A percentile compares a stretch with the other conserved stretches of the same genome.
These are phyloP conservation scores for Fusarium torreyae DNA, from an alignment of 2,329 filamentous ascomycete species.

Conservation along the genomic window DNA sequence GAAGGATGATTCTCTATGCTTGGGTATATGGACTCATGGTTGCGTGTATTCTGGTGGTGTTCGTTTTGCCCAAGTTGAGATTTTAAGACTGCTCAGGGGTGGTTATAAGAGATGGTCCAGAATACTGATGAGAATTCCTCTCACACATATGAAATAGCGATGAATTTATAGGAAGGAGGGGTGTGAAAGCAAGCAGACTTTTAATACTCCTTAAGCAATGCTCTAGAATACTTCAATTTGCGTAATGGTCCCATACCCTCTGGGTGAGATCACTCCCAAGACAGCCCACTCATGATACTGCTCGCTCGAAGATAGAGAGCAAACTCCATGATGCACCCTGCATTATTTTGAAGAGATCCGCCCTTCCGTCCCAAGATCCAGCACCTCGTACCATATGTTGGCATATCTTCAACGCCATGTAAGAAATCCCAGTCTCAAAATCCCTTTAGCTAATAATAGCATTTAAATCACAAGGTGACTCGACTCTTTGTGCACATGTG, in stretches of 20 bases:
- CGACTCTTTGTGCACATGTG: too few relatives aligned
- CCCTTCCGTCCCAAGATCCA: background rate
- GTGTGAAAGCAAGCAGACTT: slow-evolving; percentile 8
- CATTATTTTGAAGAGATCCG: background rate
- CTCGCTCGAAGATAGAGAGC: background rate
- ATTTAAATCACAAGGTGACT: background rate
- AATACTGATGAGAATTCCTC: background rate
- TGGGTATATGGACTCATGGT: slow-evolving; percentile 88
- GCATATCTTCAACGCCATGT: background rate
- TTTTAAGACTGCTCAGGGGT: slow-evolving; percentile 69
- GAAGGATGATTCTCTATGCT: slow-evolving; percentile 84
- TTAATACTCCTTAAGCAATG: background rate
- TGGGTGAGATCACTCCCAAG: background rate
- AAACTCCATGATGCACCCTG: background rate
- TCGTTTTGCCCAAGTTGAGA: slow-evolving; percentile 88
- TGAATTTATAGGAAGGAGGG: slow-evolving; percentile 9
- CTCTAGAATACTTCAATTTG: background rate
- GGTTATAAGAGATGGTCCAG: background rate
- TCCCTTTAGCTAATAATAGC: background rate
- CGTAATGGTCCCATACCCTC: background rate
- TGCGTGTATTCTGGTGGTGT: slow-evolving; percentile 83
- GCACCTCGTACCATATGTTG: background rate
- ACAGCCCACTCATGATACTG: background rate
- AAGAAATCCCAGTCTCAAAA: background rate
- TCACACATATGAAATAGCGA: slow-evolving; percentile 2